Conservation (phyloP, 2,329 filamentous ascomycete species). For the Fusarium concolor region DNA sequence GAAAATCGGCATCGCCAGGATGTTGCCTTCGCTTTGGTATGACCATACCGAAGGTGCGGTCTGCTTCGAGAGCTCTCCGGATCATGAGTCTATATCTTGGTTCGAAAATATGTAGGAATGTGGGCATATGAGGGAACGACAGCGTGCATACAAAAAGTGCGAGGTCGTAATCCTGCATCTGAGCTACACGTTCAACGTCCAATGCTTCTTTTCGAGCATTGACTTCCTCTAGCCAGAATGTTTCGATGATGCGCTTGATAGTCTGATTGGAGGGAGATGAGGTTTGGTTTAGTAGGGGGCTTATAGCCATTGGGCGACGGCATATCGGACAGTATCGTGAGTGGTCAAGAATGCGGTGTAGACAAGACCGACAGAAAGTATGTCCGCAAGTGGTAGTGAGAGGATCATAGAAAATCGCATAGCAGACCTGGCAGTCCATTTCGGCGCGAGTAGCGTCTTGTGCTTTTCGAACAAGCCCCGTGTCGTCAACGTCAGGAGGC, state of each 20-base stretch:
- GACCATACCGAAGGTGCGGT: constrained; percentile 87
- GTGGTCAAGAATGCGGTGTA: constrained; percentile 81
- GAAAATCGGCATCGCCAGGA: constrained; percentile 61
- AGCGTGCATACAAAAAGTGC: constrained; percentile 86
- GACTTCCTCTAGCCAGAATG: constrained; percentile 77
- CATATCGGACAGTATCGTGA: constrained; percentile 84
- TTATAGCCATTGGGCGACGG: constrained; percentile 70
- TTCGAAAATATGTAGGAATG: constrained; percentile 91
- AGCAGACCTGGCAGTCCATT: constrained; percentile 90
- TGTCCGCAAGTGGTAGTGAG: constrained; percentile 89
- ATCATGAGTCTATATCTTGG: constrained; percentile 94
- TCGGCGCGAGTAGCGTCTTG: constrained; percentile 74
- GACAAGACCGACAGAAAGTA: constrained; percentile 85
- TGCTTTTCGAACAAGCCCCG: constrained; percentile 62
- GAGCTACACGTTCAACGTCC: constrained; percentile 67
- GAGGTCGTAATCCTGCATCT: constrained; percentile 68
- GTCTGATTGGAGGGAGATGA: constrained; percentile 69
- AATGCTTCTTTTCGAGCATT: constrained; percentile 66
- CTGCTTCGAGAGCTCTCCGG: constrained; percentile 77
- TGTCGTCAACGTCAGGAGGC: constrained; percentile 47
- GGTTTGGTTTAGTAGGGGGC: constrained; percentile 55
- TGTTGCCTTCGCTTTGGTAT: constrained; percentile 69
- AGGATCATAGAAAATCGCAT: constrained; percentile 82
- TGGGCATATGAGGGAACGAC: constrained; percentile 84
- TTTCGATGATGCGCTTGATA: constrained; percentile 71